Percentiles rank a stretch among this genome's conserved stretches.
Conservation (phyloP, 208 protist genomes). For the Porcisia deanei region DNA sequence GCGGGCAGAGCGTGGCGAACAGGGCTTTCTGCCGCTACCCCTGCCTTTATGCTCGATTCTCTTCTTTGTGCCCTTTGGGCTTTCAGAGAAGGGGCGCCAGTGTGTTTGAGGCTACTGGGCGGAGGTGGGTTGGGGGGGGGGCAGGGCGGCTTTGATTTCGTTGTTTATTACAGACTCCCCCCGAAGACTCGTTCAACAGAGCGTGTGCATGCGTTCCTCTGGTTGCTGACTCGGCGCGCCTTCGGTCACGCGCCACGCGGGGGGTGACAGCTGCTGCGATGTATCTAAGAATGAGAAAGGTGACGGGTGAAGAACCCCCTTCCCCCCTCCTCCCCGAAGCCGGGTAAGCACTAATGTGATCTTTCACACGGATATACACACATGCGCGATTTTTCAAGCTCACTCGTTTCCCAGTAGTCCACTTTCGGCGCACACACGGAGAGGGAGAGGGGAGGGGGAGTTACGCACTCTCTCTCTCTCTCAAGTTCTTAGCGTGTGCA, state of each 20-base stretch:
- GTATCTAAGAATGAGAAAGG: neutral
- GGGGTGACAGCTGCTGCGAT: neutral
- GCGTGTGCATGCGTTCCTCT: neutral
- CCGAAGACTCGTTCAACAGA: neutral
- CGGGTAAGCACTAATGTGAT: too few species aligned
- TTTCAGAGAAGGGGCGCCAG: neutral
- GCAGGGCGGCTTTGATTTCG: neutral
- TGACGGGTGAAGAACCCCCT: neutral
- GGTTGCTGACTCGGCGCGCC: neutral
- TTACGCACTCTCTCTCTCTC: too few species aligned
- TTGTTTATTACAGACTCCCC: slow-evolving; percentile 1
- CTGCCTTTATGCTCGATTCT: neutral
- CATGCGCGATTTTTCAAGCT: too few species aligned
- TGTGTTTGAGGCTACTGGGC: too few species aligned
- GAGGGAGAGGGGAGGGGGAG: too few species aligned
- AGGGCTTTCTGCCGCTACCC: neutral
- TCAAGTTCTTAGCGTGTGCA: too few species aligned
- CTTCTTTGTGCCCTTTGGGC: neutral
- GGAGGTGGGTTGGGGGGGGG: too few species aligned
- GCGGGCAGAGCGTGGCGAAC: neutral
- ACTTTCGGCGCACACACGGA: too few species aligned
- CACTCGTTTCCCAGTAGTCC: too few species aligned
- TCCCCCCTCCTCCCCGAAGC: neutral
- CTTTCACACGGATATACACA: too few species aligned
- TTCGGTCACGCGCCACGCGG: neutral